phyloP scores from a whole-genome alignment of 2,329 filamentous ascomycete species.

The Neofusicoccum ribis region DNA sequence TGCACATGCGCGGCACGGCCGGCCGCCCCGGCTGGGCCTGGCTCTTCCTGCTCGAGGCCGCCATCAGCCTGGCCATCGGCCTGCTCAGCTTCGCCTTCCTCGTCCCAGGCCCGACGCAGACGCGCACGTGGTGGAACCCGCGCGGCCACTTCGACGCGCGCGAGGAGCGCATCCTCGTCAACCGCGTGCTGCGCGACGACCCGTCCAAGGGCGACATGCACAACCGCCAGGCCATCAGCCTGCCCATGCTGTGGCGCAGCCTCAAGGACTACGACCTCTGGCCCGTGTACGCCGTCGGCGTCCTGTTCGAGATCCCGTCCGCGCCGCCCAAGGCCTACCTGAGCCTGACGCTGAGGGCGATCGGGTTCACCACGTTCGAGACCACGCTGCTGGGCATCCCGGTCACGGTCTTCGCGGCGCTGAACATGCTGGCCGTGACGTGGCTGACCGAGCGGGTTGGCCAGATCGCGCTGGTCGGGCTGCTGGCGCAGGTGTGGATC shows the following conservation, averaged over 20 bases:
- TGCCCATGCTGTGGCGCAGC: constrained; percentile 50
- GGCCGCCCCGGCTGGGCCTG: constrained; percentile 61
- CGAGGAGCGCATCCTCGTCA: constrained; percentile 71
- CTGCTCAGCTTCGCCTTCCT: constrained; percentile 54
- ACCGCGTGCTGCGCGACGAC: constrained; percentile 59
- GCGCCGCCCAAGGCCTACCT: constrained; percentile 35
- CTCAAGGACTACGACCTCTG: constrained; percentile 59
- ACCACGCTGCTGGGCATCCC: constrained; percentile 44
- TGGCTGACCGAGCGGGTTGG: constrained; percentile 53
- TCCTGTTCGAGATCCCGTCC: constrained; percentile 38
- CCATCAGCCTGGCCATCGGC: constrained; percentile 56
- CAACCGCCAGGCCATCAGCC: constrained; percentile 56
- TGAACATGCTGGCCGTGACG: constrained; percentile 53
- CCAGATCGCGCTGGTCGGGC: constrained; percentile 51
- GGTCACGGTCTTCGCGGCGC: constrained; percentile 48
- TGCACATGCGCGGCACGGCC: constrained; percentile 62
- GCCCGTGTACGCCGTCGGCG: constrained; percentile 40
- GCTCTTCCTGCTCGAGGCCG: constrained; percentile 63
- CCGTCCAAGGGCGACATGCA: constrained; percentile 63
- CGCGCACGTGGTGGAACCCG: constrained; percentile 61
- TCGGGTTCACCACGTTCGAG: constrained; percentile 40
- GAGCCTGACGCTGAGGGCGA: constrained; percentile 35
- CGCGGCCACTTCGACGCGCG: constrained; percentile 66
- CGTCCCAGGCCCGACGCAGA: constrained; percentile 56
- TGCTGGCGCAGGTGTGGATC: constrained; percentile 41